phyloP scores from a whole-genome alignment of 2,329 filamentous ascomycete genomes.

The Dactylellina haptotyla region DNA sequence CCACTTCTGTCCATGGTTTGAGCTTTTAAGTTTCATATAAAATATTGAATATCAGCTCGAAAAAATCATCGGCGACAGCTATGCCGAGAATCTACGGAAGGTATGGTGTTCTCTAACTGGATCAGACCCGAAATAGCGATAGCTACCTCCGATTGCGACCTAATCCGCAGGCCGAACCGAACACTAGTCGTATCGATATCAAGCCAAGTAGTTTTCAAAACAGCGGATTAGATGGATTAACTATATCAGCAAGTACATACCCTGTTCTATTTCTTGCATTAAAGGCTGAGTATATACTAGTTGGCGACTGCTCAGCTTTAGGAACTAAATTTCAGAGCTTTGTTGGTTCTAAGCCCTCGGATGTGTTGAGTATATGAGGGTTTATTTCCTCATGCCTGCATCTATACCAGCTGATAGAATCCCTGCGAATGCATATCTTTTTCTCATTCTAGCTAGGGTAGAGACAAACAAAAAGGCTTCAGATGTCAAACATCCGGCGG shows the following conservation, averaged over 20 bases:
- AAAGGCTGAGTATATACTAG: neutral
- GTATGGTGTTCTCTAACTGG: conserved; percentile 23
- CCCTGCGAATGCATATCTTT: neutral
- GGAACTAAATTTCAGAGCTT: neutral
- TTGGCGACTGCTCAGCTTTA: neutral
- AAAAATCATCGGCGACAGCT: conserved; percentile 10
- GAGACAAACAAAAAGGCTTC: neutral
- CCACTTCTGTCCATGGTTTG: conserved; percentile 7
- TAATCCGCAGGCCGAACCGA: conserved; percentile 25
- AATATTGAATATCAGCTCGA: conserved; percentile 5
- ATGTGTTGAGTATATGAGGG: conserved; percentile 19
- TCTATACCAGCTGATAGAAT: conserved; percentile 1
- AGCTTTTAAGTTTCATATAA: neutral
- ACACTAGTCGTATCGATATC: conserved; percentile 9
- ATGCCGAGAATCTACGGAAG: conserved; percentile 15
- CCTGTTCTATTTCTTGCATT: conserved; percentile 4
- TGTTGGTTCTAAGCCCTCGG: neutral
- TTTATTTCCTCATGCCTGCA: conserved; percentile 8
- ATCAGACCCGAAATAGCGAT: neutral
- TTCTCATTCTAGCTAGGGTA: neutral
- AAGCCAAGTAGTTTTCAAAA: conserved; percentile 19
- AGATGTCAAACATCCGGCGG: conserved; percentile 17
- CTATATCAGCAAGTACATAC: conserved; percentile 21
- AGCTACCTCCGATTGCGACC: conserved; percentile 19
- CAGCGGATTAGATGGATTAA: conserved; percentile 7